Conservation (phyloP, 306 rosid species). For the Styphnolobium japonicum region DNA sequence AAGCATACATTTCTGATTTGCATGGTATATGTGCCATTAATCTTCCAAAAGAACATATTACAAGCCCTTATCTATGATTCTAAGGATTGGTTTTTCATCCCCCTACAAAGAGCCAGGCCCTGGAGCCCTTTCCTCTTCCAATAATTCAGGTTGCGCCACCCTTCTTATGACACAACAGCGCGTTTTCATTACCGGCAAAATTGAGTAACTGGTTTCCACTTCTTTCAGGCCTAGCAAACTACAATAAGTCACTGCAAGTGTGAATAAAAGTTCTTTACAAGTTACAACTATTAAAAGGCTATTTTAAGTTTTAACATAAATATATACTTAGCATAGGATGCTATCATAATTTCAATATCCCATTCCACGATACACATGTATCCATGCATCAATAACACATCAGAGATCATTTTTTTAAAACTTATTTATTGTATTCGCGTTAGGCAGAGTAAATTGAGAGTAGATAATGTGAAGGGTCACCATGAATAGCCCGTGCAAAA, state of each 20-base stretch:
- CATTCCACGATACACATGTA: background rate
- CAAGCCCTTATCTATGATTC: background rate
- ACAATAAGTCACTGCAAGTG: background rate
- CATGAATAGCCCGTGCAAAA: slow-evolving; percentile 88
- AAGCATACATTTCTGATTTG: background rate
- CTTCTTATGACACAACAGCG: background rate
- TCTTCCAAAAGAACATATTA: background rate
- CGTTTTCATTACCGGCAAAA: background rate
- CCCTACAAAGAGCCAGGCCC: background rate
- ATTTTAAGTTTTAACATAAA: background rate
- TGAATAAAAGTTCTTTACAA: background rate
- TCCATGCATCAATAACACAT: background rate
- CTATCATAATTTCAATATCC: background rate
- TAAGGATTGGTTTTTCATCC: background rate
- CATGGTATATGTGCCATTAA: background rate
- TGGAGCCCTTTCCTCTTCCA: background rate
- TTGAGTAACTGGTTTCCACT: background rate
- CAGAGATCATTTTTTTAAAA: background rate
- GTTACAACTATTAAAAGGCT: too few species aligned
- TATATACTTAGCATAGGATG: background rate
- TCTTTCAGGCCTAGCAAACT: background rate
- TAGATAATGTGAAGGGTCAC: slow-evolving; percentile 28
- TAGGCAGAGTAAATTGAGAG: background rate
- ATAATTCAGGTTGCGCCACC: background rate
- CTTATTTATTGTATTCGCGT: background rate